Evolutionary conservation across 140 eudicot genomes (phyloP).

Genomic region (Stevia rebaudiana): DNA sequence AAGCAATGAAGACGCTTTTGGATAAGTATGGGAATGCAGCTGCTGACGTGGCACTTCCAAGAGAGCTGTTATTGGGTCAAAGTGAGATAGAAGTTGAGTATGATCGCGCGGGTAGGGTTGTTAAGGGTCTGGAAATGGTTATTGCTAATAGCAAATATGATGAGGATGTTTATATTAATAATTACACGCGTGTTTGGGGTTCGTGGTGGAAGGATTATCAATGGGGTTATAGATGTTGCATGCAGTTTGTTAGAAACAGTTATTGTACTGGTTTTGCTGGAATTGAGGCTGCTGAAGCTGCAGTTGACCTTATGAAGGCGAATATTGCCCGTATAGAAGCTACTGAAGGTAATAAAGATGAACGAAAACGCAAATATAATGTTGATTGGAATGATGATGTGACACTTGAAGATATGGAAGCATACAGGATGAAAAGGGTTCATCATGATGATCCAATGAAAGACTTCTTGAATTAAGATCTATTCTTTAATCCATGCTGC

Average conservation of each 20-base stretch:
- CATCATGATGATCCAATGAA: constrained; percentile 83
- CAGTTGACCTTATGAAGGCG: constrained; percentile 71
- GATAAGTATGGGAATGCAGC: constrained; percentile 95
- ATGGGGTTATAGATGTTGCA: constrained; percentile 79
- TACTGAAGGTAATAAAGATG: constrained; percentile 54
- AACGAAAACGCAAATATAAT: constrained; percentile 70
- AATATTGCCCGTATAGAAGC: constrained; percentile 85
- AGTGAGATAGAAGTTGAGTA: constrained; percentile 84
- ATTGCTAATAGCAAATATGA: constrained; percentile 84
- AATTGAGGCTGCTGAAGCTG: constrained; percentile 88
- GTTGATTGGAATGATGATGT: constrained; percentile 83
- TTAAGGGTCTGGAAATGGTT: constrained; percentile 80
- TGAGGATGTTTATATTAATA: constrained; percentile 66
- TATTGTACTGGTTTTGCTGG: constrained; percentile 84
- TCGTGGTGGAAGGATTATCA: constrained; percentile 84
- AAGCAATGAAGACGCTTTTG: constrained; percentile 54
- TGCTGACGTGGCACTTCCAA: constrained; percentile 56
- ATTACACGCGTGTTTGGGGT: constrained; percentile 75
- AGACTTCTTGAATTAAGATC: constrained; percentile 45
- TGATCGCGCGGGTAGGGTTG: constrained; percentile 86
- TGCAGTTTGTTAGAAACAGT: constrained; percentile 64
- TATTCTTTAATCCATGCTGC: no score
- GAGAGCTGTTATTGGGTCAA: constrained; percentile 74
- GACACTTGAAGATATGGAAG: constrained; percentile 85
- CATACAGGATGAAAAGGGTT: constrained; percentile 70